A percentile compares a stretch with the other conserved stretches of the same genome.
These are phyloP conservation scores for Paramecium sexaurelia DNA, from an alignment of 73 alveolate species.

Conservation along the genomic window DNA sequence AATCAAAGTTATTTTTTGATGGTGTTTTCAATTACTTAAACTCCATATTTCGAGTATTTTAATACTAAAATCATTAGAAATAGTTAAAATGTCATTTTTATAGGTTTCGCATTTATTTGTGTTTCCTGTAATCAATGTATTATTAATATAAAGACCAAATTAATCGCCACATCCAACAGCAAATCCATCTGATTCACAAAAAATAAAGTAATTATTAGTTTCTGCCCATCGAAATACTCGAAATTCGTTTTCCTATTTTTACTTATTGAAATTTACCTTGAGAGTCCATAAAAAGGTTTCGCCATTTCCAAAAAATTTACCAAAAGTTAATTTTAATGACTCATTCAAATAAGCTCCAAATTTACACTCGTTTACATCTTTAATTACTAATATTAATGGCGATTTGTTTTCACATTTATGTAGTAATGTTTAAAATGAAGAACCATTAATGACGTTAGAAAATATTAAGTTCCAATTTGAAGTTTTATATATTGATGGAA, in stretches of 20 bases:
- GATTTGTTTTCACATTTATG: slow-evolving; percentile 32
- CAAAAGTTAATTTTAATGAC: background rate
- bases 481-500: slow-evolving; percentile 56
- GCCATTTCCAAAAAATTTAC: slow-evolving; percentile 64
- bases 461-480: slow-evolving; percentile 47
- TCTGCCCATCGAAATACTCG: slow-evolving; percentile 25
- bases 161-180: slow-evolving; percentile 67
- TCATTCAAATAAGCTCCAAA: slow-evolving; percentile 65
- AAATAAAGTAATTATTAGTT: slow-evolving; percentile 15
- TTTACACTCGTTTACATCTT: background rate
- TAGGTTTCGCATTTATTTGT: slow-evolving; percentile 61
- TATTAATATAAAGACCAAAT: slow-evolving; percentile 51
- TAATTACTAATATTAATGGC: slow-evolving; percentile 43
- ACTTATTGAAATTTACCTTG: background rate
- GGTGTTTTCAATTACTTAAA: slow-evolving; percentile 10
- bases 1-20: background rate
- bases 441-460: slow-evolving; percentile 57
- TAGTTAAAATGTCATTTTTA: slow-evolving; percentile 18
- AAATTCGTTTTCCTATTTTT: background rate
- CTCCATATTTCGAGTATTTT: slow-evolving; percentile 36
- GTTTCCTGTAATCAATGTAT: background rate
- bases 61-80: background rate
- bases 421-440: slow-evolving; percentile 29
- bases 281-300: slow-evolving; percentile 60
- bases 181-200: slow-evolving; percentile 63